Conservation (phyloP, 208 protist genomes). For the Trypanosoma cruzi region DNA sequence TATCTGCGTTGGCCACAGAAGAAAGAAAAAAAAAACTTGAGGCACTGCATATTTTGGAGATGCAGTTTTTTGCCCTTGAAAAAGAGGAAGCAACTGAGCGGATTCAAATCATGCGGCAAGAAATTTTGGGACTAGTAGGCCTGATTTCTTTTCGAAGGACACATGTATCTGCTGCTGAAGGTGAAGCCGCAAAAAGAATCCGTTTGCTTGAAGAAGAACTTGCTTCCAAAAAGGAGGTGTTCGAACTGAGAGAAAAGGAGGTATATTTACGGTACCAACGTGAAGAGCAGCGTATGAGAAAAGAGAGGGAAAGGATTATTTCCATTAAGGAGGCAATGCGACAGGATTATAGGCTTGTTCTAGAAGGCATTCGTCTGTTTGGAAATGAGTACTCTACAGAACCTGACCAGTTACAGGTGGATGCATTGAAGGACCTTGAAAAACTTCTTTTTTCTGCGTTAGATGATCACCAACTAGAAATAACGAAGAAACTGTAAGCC, state of each 20-base stretch:
- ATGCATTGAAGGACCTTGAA: conserved; percentile 23
- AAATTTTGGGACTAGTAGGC: conserved; percentile 2
- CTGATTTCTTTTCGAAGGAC: conserved; percentile 21
- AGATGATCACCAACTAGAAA: conserved; percentile 1
- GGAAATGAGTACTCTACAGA: conserved; percentile 6
- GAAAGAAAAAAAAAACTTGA: conserved; percentile 21
- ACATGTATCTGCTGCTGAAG: conserved; percentile 13
- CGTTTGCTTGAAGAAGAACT: conserved; percentile 12
- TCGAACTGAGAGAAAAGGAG: conserved; percentile 34
- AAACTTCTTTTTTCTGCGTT: conserved; percentile 15
- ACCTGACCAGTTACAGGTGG: conserved; percentile 18
- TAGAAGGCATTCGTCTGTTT: conserved; percentile 22
- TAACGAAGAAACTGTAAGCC: conserved; percentile 9
- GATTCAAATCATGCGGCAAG: conserved; percentile 22
- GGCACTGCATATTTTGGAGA: conserved; percentile 18
- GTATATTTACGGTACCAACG: conserved; percentile 20
- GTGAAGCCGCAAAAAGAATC: conserved; percentile 5
- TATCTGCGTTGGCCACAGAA: neutral
- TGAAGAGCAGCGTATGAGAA: conserved; percentile 24
- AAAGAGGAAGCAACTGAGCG: conserved; percentile 19
- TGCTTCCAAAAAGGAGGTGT: conserved; percentile 19
- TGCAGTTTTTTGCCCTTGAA: conserved; percentile 23
- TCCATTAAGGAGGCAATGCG: conserved; percentile 7
- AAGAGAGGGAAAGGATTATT: conserved; percentile 20
- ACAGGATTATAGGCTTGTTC: conserved; percentile 14